Evolutionary conservation across 352 stramenopile species (phyloP).

Genomic region (Phytopythium litorale): DNA sequence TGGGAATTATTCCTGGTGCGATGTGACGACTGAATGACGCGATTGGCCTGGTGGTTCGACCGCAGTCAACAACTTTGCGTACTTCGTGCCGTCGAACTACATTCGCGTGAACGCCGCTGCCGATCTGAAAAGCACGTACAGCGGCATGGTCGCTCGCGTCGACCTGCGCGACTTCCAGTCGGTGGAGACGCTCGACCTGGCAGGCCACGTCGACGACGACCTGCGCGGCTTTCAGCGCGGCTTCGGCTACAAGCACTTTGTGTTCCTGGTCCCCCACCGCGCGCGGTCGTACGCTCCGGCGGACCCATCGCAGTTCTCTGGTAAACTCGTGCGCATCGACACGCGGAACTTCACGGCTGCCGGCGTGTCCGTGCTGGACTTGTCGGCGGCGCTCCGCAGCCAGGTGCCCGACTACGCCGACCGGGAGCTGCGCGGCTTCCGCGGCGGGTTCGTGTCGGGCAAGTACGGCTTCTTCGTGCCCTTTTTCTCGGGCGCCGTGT

Average conservation of each 20-base stretch:
- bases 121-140: slow-evolving; percentile 50
- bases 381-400: slow-evolving; percentile 44
- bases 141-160: slow-evolving; percentile 50
- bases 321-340: slow-evolving; percentile 71
- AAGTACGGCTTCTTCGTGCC: slow-evolving; percentile 83
- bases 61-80: slow-evolving; percentile 61
- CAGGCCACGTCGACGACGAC: slow-evolving; percentile 28
- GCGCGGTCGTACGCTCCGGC: slow-evolving; percentile 21
- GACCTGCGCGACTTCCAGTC: slow-evolving; percentile 62
- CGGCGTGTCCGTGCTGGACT: slow-evolving; percentile 52
- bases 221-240: slow-evolving; percentile 64
- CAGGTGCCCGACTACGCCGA: slow-evolving; percentile 69
- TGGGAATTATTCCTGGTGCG: neutral
- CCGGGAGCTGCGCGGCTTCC: slow-evolving; percentile 60
- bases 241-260: slow-evolving; percentile 73
- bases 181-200: slow-evolving; percentile 49
- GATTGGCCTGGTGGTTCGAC: neutral
- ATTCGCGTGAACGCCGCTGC: slow-evolving; percentile 41
- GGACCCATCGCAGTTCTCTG: slow-evolving; percentile 29
- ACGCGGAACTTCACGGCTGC: slow-evolving; percentile 51
- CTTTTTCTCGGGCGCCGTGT: slow-evolving; percentile 60
- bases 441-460: slow-evolving; percentile 56
- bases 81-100: slow-evolving; percentile 57
- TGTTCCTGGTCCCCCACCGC: slow-evolving; percentile 62
- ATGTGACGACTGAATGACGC: neutral